Evolutionary conservation across 139 green algal genomes (phyloP).

Genomic region (Raphidocelis subcapitata): DNA sequence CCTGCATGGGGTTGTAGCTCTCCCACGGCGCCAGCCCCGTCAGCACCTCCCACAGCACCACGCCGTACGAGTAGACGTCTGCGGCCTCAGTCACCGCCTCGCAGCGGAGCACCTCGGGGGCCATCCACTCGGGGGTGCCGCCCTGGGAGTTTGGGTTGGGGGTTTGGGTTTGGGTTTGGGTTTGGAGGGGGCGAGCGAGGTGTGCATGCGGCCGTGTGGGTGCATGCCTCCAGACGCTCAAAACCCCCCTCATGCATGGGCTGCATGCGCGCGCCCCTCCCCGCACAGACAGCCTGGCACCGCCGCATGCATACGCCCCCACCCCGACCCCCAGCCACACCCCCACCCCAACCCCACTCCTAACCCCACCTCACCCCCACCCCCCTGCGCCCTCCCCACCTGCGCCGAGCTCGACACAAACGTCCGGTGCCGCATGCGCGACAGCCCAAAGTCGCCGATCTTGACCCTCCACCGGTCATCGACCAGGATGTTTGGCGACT

Average conservation of each 20-base stretch:
- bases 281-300: no score
- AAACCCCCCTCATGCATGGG: no score
- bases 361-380: no score
- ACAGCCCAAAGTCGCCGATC: conserved; percentile 74
- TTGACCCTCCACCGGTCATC: conserved; percentile 74
- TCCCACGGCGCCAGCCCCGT: conserved; percentile 73
- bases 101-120: conserved; percentile 67
- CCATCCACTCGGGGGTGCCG: conserved; percentile 80
- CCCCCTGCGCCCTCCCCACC: not conserved
- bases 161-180: no score
- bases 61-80: conserved; percentile 57
- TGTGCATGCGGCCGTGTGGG: no score
- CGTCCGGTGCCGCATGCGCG: conserved; percentile 31
- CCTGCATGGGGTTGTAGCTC: conserved; percentile 72
- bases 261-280: no score
- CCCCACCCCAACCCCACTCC: no score
- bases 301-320: no score
- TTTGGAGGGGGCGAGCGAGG: no score
- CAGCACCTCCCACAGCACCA: conserved; percentile 76
- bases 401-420: conserved; percentile 34
- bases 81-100: conserved; percentile 36
- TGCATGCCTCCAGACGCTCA: no score
- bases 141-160: no score
- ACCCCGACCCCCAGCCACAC: no score
- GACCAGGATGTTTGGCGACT: conserved; percentile 78